Evolutionary conservation across 2,329 filamentous ascomycete genomes (phyloP), one percentile per base, ranked within the genome.

Genomic region (Aureobasidium sp.): DNA sequence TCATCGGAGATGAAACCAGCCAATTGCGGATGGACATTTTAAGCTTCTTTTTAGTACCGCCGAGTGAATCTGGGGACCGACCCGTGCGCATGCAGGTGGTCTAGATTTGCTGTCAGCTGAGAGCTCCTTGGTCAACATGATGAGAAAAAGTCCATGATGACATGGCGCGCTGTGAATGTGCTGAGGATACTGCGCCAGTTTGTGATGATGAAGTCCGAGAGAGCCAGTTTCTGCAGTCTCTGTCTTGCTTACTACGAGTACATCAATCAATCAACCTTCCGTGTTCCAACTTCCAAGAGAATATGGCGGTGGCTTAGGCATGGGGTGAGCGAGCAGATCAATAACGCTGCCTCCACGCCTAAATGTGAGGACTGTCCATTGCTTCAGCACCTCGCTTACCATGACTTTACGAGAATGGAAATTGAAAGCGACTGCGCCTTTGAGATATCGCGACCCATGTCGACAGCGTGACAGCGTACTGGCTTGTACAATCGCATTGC

Each of bases 251-350:
- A 20, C 20, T 20, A 20, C 20, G 20, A 20, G 20, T 20, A 20
- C 10, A 13, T 10, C 51, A 55, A 39, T 55, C 24, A 55, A 27
- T 55, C 37, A 41, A 20, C 24, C 51, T 55, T 55, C 43, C 51
- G 36, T 41, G 17, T 41, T 26, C 20, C 41, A 26, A 24, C 41
- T 44, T n/a, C 36, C 51, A 55, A 41, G 36, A 55, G n/a, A 32
- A 55, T 24, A 43, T 52, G 51, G 51, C 51, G 51, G 51, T 55
- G 51, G 51, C 51, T 55, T 24, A 55, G 51, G 37, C 51, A n/a
- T 26, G 17, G 34, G 34, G 34, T 52, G 50, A 48, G 7, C 6
- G 17, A 24, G 34, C 5, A 36, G 4, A 50, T 34, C 27, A 34
- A 20, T 4, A 36, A 24, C 47, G 27, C 15, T 26, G 15, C 24